These are phyloP conservation scores for Protomyces macrosporus DNA, from an alignment of 1,139 yeast species.

Conservation along the genomic window DNA sequence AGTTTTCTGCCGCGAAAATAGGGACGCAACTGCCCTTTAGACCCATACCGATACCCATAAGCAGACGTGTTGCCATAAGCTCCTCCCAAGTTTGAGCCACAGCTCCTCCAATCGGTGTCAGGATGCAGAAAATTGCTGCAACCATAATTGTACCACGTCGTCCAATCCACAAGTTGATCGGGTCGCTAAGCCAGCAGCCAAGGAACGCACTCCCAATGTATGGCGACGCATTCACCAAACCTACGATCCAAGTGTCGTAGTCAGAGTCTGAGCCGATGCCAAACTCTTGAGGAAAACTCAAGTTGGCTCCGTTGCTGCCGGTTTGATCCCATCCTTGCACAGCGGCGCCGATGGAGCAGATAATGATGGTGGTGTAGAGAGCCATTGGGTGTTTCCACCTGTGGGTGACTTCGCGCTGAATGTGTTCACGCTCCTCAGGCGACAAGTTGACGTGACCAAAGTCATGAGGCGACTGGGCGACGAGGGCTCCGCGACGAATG, in stretches of 20 bases:
- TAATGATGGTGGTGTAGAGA: constrained; percentile 58
- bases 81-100: constrained; percentile 69
- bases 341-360: constrained; percentile 83
- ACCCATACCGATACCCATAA: constrained; percentile 74
- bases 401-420: constrained; percentile 52
- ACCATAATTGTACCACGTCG: constrained; percentile 69
- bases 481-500: constrained; percentile 68
- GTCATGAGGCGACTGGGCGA: constrained; percentile 61
- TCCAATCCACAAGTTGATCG: constrained; percentile 57
- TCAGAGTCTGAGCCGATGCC: constrained; percentile 36
- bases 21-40: constrained; percentile 78
- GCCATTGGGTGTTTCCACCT: constrained; percentile 62
- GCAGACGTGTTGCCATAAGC: constrained; percentile 64
- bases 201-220: constrained; percentile 66
- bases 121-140: constrained; percentile 60
- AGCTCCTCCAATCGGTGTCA: constrained; percentile 73
- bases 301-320: constrained; percentile 76
- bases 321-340: constrained; percentile 93
- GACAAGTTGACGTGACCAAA: constrained; percentile 57
- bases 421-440: constrained; percentile 55
- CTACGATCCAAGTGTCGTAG: constrained; percentile 62
- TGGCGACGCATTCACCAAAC: constrained; percentile 76
- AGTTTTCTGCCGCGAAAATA: constrained; percentile 73
- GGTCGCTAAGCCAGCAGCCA: constrained; percentile 71
- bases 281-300: constrained; percentile 58